Conservation (phyloP, 208 protist genomes). For the Leptomonas seymouri region DNA sequence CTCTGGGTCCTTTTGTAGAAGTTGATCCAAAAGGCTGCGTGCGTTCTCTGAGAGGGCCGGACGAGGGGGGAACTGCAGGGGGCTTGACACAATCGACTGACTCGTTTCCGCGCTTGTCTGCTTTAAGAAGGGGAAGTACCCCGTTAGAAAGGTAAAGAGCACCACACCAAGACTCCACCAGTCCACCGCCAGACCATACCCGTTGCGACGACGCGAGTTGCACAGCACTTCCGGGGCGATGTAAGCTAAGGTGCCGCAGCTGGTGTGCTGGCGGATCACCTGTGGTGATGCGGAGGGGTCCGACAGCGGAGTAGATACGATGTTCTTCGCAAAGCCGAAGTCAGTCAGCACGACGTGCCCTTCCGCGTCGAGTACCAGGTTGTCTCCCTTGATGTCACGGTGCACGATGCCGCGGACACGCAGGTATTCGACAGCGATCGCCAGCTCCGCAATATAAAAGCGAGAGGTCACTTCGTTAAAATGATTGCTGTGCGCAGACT, state of each 20-base stretch:
- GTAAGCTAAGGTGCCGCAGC: conserved; percentile 91
- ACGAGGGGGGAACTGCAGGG: conserved; percentile 56
- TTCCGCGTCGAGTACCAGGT: conserved; percentile 79
- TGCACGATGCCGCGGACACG: conserved; percentile 78
- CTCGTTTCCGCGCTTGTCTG: conserved; percentile 56
- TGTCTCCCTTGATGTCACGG: conserved; percentile 90
- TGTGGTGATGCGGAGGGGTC: conserved; percentile 7
- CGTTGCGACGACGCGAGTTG: conserved; percentile 33
- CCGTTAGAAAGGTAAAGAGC: conserved; percentile 74
- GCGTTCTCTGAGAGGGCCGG: conserved; percentile 35
- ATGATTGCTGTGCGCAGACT: conserved; percentile 50
- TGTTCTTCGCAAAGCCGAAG: conserved; percentile 88
- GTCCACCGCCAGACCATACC: conserved; percentile 80
- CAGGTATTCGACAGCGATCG: conserved; percentile 85
- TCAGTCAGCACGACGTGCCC: conserved; percentile 84
- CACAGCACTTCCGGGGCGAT: conserved; percentile 86
- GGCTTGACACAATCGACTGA: conserved; percentile 46
- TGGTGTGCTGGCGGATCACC: conserved; percentile 62
- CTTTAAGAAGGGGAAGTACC: conserved; percentile 78
- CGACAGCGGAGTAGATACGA: conserved; percentile 11
- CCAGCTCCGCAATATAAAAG: conserved; percentile 93
- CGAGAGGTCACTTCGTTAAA: conserved; percentile 61
- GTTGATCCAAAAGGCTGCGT: conserved; percentile 39
- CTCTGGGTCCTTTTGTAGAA: conserved; percentile 67
- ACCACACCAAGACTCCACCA: conserved; percentile 88